Conservation (phyloP, 768 basidiomycete species). For the Peribolospora kevripleyi region DNA sequence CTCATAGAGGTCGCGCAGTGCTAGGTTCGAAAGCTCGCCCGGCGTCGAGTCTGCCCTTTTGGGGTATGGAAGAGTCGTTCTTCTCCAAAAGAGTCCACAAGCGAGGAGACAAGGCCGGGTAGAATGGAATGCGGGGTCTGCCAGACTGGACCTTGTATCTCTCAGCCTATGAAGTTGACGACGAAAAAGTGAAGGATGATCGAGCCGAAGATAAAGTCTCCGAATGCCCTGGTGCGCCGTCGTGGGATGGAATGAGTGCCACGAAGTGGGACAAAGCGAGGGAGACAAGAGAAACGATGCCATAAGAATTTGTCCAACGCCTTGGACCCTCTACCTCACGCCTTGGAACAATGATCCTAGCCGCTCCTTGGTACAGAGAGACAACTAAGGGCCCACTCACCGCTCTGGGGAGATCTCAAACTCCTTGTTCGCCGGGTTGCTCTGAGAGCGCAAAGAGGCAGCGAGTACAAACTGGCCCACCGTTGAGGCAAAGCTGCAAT, state of each 20-base stretch:
- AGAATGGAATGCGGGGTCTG: too few species aligned
- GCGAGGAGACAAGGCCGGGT: too few species aligned
- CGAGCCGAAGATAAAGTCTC: slow-evolving; percentile 84
- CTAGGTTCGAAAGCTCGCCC: too few species aligned
- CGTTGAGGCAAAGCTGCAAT: slow-evolving; percentile 55
- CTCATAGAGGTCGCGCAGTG: too few species aligned
- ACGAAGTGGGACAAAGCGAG: not conserved
- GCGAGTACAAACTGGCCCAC: slow-evolving; percentile 93
- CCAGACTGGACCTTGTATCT: too few species aligned
- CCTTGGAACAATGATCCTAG: not conserved
- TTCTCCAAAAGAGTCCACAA: too few species aligned
- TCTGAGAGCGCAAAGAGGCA: slow-evolving; percentile 73
- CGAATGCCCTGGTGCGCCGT: slow-evolving; percentile 49
- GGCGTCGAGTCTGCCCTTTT: too few species aligned
- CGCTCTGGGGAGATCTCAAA: slow-evolving; percentile 68
- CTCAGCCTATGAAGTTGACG: slow-evolving; percentile 83
- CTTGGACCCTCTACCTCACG: too few species aligned
- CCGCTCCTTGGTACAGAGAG: not conserved
- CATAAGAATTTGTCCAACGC: not conserved
- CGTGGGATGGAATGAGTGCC: not conserved
- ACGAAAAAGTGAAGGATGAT: slow-evolving; percentile 95
- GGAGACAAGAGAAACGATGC: slow-evolving; percentile 1
- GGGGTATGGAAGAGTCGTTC: too few species aligned
- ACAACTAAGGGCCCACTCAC: not conserved
- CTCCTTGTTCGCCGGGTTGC: slow-evolving; percentile 55